Conservation (phyloP, 1,284 basidiomycete genomes). For the Termitomyces sp. region DNA sequence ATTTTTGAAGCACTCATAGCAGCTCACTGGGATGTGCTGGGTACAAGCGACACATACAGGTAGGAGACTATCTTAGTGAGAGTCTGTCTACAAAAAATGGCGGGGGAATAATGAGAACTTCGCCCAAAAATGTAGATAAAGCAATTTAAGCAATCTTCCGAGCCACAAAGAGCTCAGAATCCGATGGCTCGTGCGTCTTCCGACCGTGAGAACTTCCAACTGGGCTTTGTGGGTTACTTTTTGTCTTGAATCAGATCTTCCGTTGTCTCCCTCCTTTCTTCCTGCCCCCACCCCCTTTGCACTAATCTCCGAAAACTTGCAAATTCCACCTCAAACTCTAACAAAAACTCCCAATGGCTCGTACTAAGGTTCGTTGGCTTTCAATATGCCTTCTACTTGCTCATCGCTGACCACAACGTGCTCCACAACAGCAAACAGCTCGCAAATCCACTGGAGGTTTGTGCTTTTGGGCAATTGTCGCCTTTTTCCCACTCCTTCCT, state of each 20-base stretch:
- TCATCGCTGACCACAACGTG: slow-evolving; percentile 28
- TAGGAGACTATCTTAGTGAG: neutral
- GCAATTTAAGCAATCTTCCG: slow-evolving; percentile 36
- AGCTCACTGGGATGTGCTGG: slow-evolving; percentile 11
- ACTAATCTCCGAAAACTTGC: slow-evolving; percentile 25
- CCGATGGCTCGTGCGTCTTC: slow-evolving; percentile 39
- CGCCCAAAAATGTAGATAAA: slow-evolving; percentile 22
- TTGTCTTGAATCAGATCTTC: slow-evolving; percentile 23
- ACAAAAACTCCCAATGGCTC: slow-evolving; percentile 49
- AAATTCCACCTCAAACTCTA: slow-evolving; percentile 20
- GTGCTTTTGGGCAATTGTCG: slow-evolving; percentile 22
- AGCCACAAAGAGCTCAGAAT: slow-evolving; percentile 39
- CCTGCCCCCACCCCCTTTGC: slow-evolving; percentile 37
- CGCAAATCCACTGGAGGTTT: slow-evolving; percentile 80
- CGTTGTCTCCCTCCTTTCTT: slow-evolving; percentile 28
- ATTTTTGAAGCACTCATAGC: slow-evolving; percentile 16
- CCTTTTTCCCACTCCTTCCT: slow-evolving; percentile 19
- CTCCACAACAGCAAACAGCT: slow-evolving; percentile 64
- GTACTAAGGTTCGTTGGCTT: slow-evolving; percentile 56
- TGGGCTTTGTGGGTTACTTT: slow-evolving; percentile 27
- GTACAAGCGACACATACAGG: slow-evolving; percentile 12
- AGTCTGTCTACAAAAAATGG: slow-evolving; percentile 18
- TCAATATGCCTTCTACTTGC: slow-evolving; percentile 17
- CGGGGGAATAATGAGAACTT: slow-evolving; percentile 15
- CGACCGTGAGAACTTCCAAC: slow-evolving; percentile 35